Evolutionary conservation across 2,329 filamentous ascomycete genomes (phyloP).

Genomic region (Alternaria brassicae): DNA sequence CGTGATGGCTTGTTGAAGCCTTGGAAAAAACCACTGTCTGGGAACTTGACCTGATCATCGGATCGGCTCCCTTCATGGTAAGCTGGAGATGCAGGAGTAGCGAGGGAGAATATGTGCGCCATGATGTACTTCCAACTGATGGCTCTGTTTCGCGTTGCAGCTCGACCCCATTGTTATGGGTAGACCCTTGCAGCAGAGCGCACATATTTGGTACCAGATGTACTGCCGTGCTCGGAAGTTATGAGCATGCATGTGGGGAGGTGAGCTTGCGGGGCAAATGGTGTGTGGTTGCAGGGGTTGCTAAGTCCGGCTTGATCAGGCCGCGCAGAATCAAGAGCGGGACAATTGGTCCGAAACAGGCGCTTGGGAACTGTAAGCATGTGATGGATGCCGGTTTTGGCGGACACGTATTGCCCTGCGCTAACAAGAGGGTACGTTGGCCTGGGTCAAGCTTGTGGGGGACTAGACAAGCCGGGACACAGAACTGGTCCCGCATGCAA

Average conservation of each 20-base stretch:
- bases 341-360: constrained; percentile 1
- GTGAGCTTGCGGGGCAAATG: constrained; percentile 20
- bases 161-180: background rate
- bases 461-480: too few relatives aligned
- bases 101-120: constrained; percentile 47
- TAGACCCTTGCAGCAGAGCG: background rate
- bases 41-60: constrained; percentile 43
- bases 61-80: constrained; percentile 35
- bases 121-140: constrained; percentile 18
- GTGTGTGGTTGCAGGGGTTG: constrained; percentile 5
- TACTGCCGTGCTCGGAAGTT: constrained; percentile 9
- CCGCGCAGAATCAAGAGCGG: constrained; percentile 11
- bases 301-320: constrained; percentile 13
- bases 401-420: background rate
- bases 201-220: constrained; percentile 5
- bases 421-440: background rate
- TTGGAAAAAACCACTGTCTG: constrained; percentile 45
- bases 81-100: constrained; percentile 30
- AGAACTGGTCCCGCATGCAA: too few relatives aligned
- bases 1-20: constrained; percentile 53
- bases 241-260: constrained; percentile 20
- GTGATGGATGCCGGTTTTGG: constrained; percentile 49
- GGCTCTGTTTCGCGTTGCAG: background rate
- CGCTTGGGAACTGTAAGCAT: background rate
- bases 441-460: too few relatives aligned